Percentiles rank a stretch among this genome's conserved stretches.
These are phyloP conservation scores for Brassica carinata DNA, from an alignment of 345 rosid genomes.

Conservation along the genomic window DNA sequence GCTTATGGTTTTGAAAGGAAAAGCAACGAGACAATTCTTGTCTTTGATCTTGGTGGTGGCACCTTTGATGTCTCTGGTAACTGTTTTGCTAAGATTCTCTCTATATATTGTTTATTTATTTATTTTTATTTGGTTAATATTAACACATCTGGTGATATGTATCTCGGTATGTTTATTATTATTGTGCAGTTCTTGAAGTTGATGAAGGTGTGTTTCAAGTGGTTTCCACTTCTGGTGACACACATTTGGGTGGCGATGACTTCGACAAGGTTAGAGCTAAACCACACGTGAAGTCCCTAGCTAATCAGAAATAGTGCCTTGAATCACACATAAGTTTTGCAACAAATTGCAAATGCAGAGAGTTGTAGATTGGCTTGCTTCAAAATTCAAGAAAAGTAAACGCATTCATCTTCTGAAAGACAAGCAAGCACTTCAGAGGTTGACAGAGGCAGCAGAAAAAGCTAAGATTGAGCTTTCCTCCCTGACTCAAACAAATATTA, in stretches of 20 bases:
- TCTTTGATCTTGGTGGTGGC: constrained; percentile 99
- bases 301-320: no score
- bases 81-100: background rate
- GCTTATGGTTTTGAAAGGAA: constrained; percentile 98
- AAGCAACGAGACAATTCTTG: constrained; percentile 92
- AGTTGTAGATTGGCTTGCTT: constrained; percentile 95
- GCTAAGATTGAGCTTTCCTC: constrained; percentile 98
- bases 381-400: constrained; percentile 72
- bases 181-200: constrained; percentile 83
- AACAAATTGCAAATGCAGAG: constrained; percentile 52
- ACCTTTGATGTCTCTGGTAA: constrained; percentile 98
- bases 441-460: constrained; percentile 94
- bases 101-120: background rate
- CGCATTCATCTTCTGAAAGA: constrained; percentile 95
- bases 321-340: no score
- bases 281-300: no score
- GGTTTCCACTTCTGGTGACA: constrained; percentile 96
- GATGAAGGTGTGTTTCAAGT: constrained; percentile 99
- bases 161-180: background rate
- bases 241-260: constrained; percentile 98
- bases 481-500: constrained; percentile 85
- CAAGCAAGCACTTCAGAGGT: constrained; percentile 96
- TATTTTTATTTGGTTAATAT: background rate
- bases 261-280: constrained; percentile 71
- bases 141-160: background rate